Base-by-base conservation (phyloP, 345 rosid genomes). In the Moringa oleifera region DNA sequence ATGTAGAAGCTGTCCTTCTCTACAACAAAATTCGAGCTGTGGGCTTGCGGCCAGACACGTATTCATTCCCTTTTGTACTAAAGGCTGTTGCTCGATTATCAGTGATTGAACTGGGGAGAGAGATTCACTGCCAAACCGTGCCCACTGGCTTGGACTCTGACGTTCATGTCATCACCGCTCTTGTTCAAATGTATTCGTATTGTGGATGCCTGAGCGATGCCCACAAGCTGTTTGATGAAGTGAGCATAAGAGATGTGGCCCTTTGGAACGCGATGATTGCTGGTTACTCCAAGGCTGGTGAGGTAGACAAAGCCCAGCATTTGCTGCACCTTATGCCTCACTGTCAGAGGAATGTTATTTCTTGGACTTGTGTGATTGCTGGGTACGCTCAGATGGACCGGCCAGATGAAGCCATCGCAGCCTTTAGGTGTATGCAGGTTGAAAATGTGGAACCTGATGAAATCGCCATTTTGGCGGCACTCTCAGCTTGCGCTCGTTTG, bases 321-420 rank as follows among this genome's bases (percentile, higher is more conserved):
- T 65, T 91, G 67, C 68, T 89, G 22, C 82, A 87, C 21, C 63
- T 31, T 22, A 87, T 85, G 90, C 88, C 85, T 33, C 71, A 52
- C 65, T 81, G 77, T 28, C 18, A 57, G 62, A 81, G 77, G 58
- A 68, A 83, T 68, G 84, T 67, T 18, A 73, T 89, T 74, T 75
- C 88, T 65, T 91, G 95, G 95, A 89, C 96, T 25, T 54, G 86
- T 51, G 51, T 91, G 58, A 81, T 91, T 61, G 64, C 90, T 10
- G 96, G 86, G 8, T 83, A 80, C 36, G 84, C 78, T 4, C 88
- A 82, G 69, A 69, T 55, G 46, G 76, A 75, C 55, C 71, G 73
- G 45, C 75, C 84, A 18, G 71, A 63, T 7, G 78, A 83, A 55
- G 91, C 97, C 13, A 57, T 86, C 57, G 59, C 58, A 49, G 54